Evolutionary conservation across 257 asterid genomes (phyloP), one percentile per base, ranked within the genome.

Genomic region (Ligustrum vulgare): DNA sequence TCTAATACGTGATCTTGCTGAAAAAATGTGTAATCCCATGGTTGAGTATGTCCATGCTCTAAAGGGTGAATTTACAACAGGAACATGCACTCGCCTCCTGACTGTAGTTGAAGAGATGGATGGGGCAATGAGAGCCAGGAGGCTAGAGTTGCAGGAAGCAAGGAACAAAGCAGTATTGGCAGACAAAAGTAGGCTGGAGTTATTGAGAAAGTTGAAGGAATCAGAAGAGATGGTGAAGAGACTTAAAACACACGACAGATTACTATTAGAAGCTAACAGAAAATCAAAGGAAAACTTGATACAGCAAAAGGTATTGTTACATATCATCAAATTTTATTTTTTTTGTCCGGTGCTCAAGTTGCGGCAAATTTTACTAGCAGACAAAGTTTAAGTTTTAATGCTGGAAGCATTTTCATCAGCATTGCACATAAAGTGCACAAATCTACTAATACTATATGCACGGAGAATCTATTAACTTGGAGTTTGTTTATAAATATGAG

Each of bases 1-100:
- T 75, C 49, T 92, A 86, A 82, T 86, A 22, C 72, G 39, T 37
- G 89, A 85, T 58, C 82, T 92, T 70, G 89, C 90, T 70, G 81
- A 74, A 34, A 85, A 84, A 66, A 89, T 92, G 94, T 89, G 94
- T 78, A 75, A 34, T 75, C 97, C 96, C 71, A 89, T 92, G 96
- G 90, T 84, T 37, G 82, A 89, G 64, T 89, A 89, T 79, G 93
- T 83, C 33, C 80, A 87, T 36, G 90, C 82, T 71, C 90, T 88
- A 71, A 90, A 87, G 72, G 75, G 63, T 37, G 96, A 92, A 72
- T 72, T 92, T 77, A 67, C 72, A 75, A 76, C 81, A 31, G 95
- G 97, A 81, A 72, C 88, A 22, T 84, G 87, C 79, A 80, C 86
- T 9, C 80, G 73, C 62, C 85, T 90, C 41, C 58, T 89, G 82